These are phyloP conservation scores for Neonectria magnoliae DNA, from an alignment of 2,329 filamentous ascomycete genomes.

Conservation along the genomic window DNA sequence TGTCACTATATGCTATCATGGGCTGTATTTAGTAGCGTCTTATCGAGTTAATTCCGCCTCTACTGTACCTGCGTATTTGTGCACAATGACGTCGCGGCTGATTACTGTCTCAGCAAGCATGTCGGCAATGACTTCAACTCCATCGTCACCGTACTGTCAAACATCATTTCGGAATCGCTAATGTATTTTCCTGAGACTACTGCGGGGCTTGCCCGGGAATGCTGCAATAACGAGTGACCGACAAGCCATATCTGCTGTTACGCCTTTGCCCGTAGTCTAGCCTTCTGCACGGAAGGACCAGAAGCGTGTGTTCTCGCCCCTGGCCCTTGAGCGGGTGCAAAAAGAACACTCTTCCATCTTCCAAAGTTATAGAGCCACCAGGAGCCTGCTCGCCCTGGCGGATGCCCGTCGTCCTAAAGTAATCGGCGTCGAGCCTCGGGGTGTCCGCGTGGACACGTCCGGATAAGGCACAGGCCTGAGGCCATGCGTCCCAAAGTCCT, in stretches of 20 bases:
- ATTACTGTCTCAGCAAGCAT: too few species aligned
- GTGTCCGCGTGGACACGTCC: conserved; percentile 42
- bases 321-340: conserved; percentile 33
- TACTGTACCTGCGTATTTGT: neutral
- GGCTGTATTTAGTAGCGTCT: neutral
- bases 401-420: conserved; percentile 47
- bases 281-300: conserved; percentile 38
- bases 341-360: conserved; percentile 38
- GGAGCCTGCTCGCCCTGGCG: conserved; percentile 41
- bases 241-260: conserved; percentile 43
- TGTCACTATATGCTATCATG: neutral
- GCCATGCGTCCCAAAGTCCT: conserved; percentile 47
- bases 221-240: conserved; percentile 46
- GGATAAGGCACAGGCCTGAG: conserved; percentile 44
- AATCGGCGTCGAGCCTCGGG: conserved; percentile 47
- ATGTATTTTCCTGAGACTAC: conserved; percentile 49
- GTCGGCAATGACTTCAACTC: neutral
- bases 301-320: conserved; percentile 22
- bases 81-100: too few species aligned
- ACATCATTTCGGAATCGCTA: conserved; percentile 36
- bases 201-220: conserved; percentile 46
- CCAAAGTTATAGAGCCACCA: conserved; percentile 38
- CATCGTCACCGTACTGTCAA: neutral
- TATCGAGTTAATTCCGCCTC: neutral
- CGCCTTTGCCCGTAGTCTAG: conserved; percentile 47